Evolutionary conservation across 495 filamentous ascomycete species (phyloP).

Genomic region (Apodospora peruviana): DNA sequence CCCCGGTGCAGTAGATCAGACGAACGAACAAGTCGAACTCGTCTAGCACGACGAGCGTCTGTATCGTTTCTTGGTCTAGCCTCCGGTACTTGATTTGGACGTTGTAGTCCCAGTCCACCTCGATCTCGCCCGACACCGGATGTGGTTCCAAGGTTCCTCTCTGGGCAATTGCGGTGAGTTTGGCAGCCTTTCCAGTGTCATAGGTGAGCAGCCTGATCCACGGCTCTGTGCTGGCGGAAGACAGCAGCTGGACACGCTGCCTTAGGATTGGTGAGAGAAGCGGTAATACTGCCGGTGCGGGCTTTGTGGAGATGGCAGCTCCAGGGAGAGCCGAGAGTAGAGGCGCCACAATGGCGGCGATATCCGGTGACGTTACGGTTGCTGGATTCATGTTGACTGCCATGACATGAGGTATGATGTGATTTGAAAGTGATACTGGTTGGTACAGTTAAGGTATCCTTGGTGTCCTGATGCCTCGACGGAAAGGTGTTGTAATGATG

Average conservation of each 20-base stretch:
- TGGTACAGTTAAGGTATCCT: no score
- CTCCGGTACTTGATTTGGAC: conserved; percentile 64
- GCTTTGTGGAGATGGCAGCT: conserved; percentile 70
- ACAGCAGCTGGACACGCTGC: conserved; percentile 77
- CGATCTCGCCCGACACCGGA: conserved; percentile 87
- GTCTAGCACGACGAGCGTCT: conserved; percentile 53
- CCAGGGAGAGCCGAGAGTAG: conserved; percentile 83
- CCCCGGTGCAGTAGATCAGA: conserved; percentile 49
- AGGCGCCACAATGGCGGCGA: conserved; percentile 61
- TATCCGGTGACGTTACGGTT: conserved; percentile 56
- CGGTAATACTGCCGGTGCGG: conserved; percentile 71
- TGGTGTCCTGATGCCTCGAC: no score
- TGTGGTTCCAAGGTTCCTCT: conserved; percentile 75
- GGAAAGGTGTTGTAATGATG: no score
- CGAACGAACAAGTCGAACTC: conserved; percentile 51
- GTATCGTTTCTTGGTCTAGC: conserved; percentile 81
- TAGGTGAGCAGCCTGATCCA: conserved; percentile 93
- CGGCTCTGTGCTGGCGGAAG: conserved; percentile 59
- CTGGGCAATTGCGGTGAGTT: conserved; percentile 59
- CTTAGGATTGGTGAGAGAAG: conserved; percentile 87
- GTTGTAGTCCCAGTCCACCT: conserved; percentile 58
- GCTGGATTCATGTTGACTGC: conserved; percentile 21
- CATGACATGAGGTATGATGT: not conserved
- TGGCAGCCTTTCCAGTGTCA: conserved; percentile 60
- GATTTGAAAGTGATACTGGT: not conserved